These are phyloP conservation scores for Cryphonectria japonica DNA, from an alignment of 2,329 filamentous ascomycete genomes.

Conservation along the genomic window DNA sequence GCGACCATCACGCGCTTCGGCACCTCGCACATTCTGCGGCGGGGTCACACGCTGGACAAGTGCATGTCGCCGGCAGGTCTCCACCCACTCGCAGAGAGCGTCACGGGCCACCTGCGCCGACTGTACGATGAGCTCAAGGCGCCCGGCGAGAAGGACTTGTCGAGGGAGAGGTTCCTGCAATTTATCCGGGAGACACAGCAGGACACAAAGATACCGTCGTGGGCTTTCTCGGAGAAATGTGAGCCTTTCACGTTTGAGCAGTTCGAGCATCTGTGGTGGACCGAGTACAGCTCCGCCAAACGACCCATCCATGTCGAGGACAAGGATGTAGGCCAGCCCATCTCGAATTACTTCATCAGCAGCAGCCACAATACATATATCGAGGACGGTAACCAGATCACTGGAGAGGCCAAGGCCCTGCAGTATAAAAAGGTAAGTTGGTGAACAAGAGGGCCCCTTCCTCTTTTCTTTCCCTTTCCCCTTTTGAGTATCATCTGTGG, in stretches of 20 bases:
- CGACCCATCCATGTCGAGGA: conserved; percentile 45
- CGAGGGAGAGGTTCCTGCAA: conserved; percentile 6
- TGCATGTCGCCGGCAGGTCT: conserved; percentile 9
- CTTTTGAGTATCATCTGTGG: background rate
- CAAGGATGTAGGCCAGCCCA: conserved; percentile 66
- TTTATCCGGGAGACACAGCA: conserved; percentile 20
- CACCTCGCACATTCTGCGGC: background rate
- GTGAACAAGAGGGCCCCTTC: no score
- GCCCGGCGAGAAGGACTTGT: conserved; percentile 11
- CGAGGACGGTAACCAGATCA: conserved; percentile 78
- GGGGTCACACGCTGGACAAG: conserved; percentile 13
- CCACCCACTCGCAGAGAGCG: conserved; percentile 3
- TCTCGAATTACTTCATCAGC: conserved; percentile 91
- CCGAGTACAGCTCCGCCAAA: conserved; percentile 47
- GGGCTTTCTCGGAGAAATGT: conserved; percentile 37
- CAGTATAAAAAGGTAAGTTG: conserved; percentile 65
- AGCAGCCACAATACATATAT: conserved; percentile 96
- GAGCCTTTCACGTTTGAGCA: conserved; percentile 50
- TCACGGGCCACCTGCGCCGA: conserved; percentile 15
- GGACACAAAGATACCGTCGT: background rate
- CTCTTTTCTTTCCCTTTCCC: conserved; percentile 45
- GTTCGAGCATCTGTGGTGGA: conserved; percentile 54
- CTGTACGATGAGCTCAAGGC: conserved; percentile 24
- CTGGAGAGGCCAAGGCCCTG: conserved; percentile 74
- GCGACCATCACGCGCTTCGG: conserved; percentile 9